Evolutionary conservation across 257 asterid species (phyloP).

Genomic region (Prunella vulgaris): DNA sequence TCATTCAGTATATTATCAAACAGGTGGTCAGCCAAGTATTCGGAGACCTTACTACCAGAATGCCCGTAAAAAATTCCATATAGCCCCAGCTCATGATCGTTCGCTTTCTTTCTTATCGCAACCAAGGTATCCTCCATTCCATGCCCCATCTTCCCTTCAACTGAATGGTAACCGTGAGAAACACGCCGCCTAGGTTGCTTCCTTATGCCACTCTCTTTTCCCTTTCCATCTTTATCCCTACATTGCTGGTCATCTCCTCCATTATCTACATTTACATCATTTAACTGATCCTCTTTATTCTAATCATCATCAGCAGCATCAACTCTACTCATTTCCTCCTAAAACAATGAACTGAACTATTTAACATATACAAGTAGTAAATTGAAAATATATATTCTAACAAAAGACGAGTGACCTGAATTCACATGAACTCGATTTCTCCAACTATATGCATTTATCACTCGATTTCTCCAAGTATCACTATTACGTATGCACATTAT

Average conservation of each 20-base stretch:
- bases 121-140: too few species aligned
- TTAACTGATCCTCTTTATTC: neutral
- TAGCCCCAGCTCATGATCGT: too few species aligned
- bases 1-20: conserved; percentile 38
- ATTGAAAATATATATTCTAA: too few species aligned
- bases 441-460: too few species aligned
- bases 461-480: too few species aligned
- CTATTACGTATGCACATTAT: too few species aligned
- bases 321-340: neutral
- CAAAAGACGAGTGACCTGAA: too few species aligned
- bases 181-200: too few species aligned
- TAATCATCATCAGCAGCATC: neutral
- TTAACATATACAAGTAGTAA: too few species aligned
- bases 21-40: conserved; percentile 39
- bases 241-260: neutral
- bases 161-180: conserved; percentile 37
- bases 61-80: conserved; percentile 58
- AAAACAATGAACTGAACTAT: neutral
- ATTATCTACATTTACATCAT: neutral
- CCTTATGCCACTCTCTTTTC: neutral
- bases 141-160: conserved; percentile 51
- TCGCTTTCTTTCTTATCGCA: too few species aligned
- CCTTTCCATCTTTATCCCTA: neutral
- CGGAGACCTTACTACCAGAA: conserved; percentile 37
- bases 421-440: too few species aligned